Percentiles rank a stretch among this genome's conserved stretches.
These are phyloP conservation scores for Fusarium virguliforme DNA, from an alignment of 2,329 filamentous ascomycete genomes.

Conservation along the genomic window DNA sequence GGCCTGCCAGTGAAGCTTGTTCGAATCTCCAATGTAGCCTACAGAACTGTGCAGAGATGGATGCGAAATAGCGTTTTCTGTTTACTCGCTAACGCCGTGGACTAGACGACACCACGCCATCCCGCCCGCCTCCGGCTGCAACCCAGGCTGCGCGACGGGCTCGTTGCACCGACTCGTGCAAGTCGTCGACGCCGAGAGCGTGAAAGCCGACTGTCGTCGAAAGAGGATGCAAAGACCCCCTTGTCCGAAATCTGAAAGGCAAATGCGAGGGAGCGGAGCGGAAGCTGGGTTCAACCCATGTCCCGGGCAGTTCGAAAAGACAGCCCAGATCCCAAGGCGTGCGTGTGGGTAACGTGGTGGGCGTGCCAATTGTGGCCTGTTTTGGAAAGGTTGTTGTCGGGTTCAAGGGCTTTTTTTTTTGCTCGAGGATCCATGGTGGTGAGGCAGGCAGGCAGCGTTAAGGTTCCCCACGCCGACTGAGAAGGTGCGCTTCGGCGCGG, in stretches of 20 bases:
- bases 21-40: neutral
- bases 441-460: constrained; percentile 16
- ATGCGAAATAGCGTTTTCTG: constrained; percentile 2
- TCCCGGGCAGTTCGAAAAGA: neutral
- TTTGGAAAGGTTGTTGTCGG: constrained; percentile 17
- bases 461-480: constrained; percentile 18
- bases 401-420: constrained; percentile 31
- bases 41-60: neutral
- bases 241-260: constrained; percentile 36
- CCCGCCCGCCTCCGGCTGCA: constrained; percentile 35
- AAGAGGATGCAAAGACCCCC: constrained; percentile 10
- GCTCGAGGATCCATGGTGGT: constrained; percentile 35
- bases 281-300: constrained; percentile 22
- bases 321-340: neutral
- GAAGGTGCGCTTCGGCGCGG: constrained; percentile 38
- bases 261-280: constrained; percentile 41
- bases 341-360: constrained; percentile 39
- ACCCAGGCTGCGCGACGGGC: constrained; percentile 32
- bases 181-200: constrained; percentile 5
- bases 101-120: constrained; percentile 33
- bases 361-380: constrained; percentile 40
- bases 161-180: constrained; percentile 31
- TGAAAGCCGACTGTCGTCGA: constrained; percentile 6
- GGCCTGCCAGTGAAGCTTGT: no score
- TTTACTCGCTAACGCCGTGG: constrained; percentile 14